phyloP scores from a whole-genome alignment of 2,329 filamentous ascomycete genomes.

The Aureobasidium vineae region DNA sequence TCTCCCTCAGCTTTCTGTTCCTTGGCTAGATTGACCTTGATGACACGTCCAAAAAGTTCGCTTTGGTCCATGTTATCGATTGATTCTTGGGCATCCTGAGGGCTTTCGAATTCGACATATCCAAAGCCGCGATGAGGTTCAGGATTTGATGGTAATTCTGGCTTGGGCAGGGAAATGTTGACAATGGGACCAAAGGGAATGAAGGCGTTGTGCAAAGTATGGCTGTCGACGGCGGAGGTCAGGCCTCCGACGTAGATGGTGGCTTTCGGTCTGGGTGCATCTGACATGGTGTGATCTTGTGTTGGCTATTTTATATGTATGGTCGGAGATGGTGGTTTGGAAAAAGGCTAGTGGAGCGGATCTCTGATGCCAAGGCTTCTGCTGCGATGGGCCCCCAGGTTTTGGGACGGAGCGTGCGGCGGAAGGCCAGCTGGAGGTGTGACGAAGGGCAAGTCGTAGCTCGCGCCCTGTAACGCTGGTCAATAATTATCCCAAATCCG shows the following conservation, averaged over 20 bases:
- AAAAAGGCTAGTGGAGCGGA: conserved; percentile 4
- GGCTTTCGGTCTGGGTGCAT: conserved; percentile 78
- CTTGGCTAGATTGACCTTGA: conserved; percentile 91
- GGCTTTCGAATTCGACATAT: conserved; percentile 90
- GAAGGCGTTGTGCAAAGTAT: conserved; percentile 84
- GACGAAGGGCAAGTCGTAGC: conserved; percentile 21
- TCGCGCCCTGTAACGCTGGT: conserved; percentile 13
- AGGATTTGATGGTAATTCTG: conserved; percentile 73
- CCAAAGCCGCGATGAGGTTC: conserved; percentile 89
- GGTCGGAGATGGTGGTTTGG: conserved; percentile 25
- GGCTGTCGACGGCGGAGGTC: conserved; percentile 70
- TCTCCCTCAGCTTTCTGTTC: conserved; percentile 85
- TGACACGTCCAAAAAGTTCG: conserved; percentile 86
- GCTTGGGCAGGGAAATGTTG: conserved; percentile 86
- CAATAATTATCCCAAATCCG: conserved; percentile 21
- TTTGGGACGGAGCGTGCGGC: not conserved
- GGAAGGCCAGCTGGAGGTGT: conserved; percentile 17
- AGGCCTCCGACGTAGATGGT: conserved; percentile 93
- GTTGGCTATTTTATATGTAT: not conserved
- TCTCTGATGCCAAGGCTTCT: conserved; percentile 22
- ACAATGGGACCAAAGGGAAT: conserved; percentile 95
- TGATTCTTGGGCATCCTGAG: conserved; percentile 83
- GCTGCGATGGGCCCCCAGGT: conserved; percentile 14
- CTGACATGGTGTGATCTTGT: conserved; percentile 63
- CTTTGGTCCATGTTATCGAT: conserved; percentile 99